Evolutionary conservation across 805 yeast species (phyloP), one percentile per base, ranked within the genome.

Genomic region (Candida sanyiensis): DNA sequence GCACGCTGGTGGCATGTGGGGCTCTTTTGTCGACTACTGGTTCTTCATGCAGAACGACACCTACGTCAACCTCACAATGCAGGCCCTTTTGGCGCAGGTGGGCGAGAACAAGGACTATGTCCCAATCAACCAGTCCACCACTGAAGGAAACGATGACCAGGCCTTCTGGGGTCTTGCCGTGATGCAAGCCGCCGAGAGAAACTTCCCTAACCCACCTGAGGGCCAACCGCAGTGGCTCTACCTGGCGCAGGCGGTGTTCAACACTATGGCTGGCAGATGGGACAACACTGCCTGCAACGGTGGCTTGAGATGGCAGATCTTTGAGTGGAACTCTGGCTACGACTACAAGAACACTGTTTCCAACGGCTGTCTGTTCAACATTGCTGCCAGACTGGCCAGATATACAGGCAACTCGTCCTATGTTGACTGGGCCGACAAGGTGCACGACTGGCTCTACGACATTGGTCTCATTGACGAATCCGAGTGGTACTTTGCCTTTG

Each of bases 101-200:
- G 86, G 86, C 46, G 62, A 69, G 9, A 69, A 73, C 54, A 59
- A 70, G 57, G 80, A 83, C 59, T 87, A 80, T 59, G 71, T 85
- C 51, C 96, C 96, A 2, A 61, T 78, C 31, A 86, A 85, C 63
- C 94, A 86, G 58, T 72, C 87, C 9, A 71, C 81, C 7, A 79
- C 93, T 2, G 95, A 86, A 61, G 96, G 96, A 61, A 86, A 86
- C 56, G 96, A 86, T 68, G 96, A 86, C 68, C 96, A 86, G 63
- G 95, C 85, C 0, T 83, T 87, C 56, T 86, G 96, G 96, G 96
- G 95, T 1, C 67, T 87, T 33, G 82, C 93, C 2, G 93, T 70
- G 3, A 79, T 86, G 83, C 77, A 73, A 13, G 95, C 95, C 1
- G 81, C 87, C 2, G 96, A 86, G 56, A 73, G 83, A 55, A 83